A percentile compares a stretch with the other conserved stretches of the same genome.
Conservation (phyloP, 257 asterid genomes). For the Paulownia fortunei region DNA sequence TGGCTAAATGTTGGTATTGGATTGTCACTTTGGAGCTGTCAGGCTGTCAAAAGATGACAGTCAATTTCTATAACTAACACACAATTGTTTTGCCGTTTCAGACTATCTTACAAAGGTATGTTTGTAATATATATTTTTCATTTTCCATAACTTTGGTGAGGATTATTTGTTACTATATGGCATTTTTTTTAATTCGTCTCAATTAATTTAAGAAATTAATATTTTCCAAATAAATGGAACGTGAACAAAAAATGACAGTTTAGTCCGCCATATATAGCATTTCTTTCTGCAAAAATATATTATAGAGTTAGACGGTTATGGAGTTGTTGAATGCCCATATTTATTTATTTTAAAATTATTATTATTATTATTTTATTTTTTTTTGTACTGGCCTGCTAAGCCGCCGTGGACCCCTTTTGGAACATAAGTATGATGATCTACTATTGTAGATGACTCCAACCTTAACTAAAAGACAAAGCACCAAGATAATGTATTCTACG, state of each 20-base stretch:
- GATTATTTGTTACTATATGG: too few relatives aligned
- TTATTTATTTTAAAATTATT: too few relatives aligned
- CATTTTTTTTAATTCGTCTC: too few relatives aligned
- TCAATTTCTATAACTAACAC: not conserved
- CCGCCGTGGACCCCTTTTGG: slow-evolving; percentile 20
- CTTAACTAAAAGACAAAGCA: not conserved
- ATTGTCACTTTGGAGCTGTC: not conserved
- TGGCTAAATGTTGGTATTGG: too few relatives aligned
- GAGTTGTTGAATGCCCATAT: not conserved
- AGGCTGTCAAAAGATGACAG: not conserved
- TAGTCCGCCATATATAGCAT: too few relatives aligned
- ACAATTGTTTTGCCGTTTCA: not conserved
- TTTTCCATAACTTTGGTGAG: too few relatives aligned
- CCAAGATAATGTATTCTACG: not conserved
- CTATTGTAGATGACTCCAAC: not conserved
- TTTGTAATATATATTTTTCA: too few relatives aligned
- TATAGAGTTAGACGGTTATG: not conserved
- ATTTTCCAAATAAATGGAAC: too few relatives aligned
- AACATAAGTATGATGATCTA: not conserved
- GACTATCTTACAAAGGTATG: not conserved
- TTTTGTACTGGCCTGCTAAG: not conserved
- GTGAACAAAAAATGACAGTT: too few relatives aligned
- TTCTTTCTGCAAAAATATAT: too few relatives aligned
- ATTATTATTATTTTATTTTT: too few relatives aligned
- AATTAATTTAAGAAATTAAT: too few relatives aligned